phyloP scores from a whole-genome alignment of 768 basidiomycete genomes.

The Termitomyces sp. region DNA sequence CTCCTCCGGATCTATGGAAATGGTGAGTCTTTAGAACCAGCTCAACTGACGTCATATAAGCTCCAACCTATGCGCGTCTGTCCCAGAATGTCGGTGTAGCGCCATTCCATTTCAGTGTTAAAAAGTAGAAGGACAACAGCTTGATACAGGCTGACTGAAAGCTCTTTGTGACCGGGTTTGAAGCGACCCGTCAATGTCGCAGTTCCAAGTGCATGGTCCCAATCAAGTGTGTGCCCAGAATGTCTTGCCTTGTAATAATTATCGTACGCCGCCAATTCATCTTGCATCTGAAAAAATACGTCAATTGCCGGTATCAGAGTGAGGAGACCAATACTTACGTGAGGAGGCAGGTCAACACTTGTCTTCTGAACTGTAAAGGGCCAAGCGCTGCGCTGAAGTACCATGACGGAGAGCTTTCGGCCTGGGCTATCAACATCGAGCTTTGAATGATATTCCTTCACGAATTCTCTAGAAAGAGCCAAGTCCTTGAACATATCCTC shows the following conservation, averaged over 20 bases:
- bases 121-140: constrained; percentile 83
- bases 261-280: constrained; percentile 55
- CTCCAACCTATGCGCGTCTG: constrained; percentile 68
- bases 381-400: constrained; percentile 88
- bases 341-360: constrained; percentile 46
- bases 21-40: constrained; percentile 16
- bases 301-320: constrained; percentile 5
- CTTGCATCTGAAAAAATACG: constrained; percentile 55
- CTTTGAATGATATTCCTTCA: constrained; percentile 58
- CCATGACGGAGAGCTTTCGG: constrained; percentile 64
- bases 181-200: constrained; percentile 73
- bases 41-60: background rate
- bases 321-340: constrained; percentile 30
- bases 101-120: constrained; percentile 58
- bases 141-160: constrained; percentile 89
- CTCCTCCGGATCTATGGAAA: constrained; percentile 55
- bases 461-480: constrained; percentile 66
- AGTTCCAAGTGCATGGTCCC: constrained; percentile 86
- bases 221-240: constrained; percentile 68
- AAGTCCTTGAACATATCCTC: constrained; percentile 96
- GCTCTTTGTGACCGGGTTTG: constrained; percentile 66
- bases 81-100: constrained; percentile 62
- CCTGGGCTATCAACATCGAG: constrained; percentile 30
- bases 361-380: constrained; percentile 59
- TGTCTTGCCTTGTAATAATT: constrained; percentile 78